phyloP scores from a whole-genome alignment of 345 rosid genomes.

The Camelina hispida region DNA sequence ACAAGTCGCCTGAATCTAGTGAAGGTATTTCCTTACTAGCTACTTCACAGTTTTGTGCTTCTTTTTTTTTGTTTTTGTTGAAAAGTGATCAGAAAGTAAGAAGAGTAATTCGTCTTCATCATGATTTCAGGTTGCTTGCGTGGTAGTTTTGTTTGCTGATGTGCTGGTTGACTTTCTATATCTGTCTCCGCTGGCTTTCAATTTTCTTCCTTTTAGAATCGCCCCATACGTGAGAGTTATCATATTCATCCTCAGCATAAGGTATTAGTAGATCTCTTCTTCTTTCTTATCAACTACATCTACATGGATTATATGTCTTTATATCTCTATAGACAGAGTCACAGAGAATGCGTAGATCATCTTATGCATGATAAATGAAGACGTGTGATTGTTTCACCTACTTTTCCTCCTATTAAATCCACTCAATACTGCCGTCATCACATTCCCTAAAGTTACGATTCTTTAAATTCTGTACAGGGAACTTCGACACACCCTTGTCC shows the following conservation, averaged over 20 bases:
- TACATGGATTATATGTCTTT: slow-evolving; percentile 2
- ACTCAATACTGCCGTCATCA: not conserved
- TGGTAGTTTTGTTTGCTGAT: slow-evolving; percentile 73
- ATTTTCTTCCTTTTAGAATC: slow-evolving; percentile 76
- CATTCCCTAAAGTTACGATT: slow-evolving; percentile 13
- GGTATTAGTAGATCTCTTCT: slow-evolving; percentile 51
- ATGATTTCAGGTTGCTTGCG: slow-evolving; percentile 68
- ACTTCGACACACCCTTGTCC: slow-evolving; percentile 61
- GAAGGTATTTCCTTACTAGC: slow-evolving; percentile 57
- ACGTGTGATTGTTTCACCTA: slow-evolving; percentile 10
- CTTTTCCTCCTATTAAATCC: not conserved
- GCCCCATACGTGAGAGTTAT: slow-evolving; percentile 91
- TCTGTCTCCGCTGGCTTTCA: slow-evolving; percentile 70
- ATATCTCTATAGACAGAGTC: not conserved
- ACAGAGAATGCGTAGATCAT: not conserved
- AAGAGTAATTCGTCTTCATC: slow-evolving; percentile 10
- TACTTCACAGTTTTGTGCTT: slow-evolving; percentile 25
- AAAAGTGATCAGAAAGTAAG: not conserved
- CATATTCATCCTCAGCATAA: slow-evolving; percentile 70
- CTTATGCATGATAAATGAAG: not conserved
- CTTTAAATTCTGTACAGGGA: slow-evolving; percentile 56
- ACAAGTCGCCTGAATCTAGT: slow-evolving; percentile 57
- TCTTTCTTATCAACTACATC: slow-evolving; percentile 8
- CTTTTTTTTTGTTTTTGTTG: slow-evolving; percentile 1
- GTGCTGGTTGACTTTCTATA: slow-evolving; percentile 72